These are phyloP conservation scores for Nakataea oryzae DNA, from an alignment of 2,329 filamentous ascomycete genomes.

Conservation along the genomic window DNA sequence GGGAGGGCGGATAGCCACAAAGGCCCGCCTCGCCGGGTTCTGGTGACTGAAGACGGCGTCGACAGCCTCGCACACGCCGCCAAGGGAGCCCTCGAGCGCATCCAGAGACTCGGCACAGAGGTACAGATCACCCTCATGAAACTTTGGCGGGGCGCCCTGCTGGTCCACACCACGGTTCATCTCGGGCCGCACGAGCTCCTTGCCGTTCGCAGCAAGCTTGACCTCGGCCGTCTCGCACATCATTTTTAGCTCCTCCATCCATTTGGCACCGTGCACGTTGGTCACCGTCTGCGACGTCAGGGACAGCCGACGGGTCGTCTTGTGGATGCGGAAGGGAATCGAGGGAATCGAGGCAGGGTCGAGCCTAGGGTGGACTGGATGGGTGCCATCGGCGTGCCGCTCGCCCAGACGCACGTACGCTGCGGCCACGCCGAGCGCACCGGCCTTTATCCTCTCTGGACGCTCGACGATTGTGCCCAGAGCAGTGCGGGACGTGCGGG, in stretches of 20 bases:
- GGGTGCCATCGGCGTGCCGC: constrained; percentile 60
- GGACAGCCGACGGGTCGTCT: constrained; percentile 61
- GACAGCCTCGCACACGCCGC: constrained; percentile 87
- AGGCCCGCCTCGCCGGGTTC: constrained; percentile 59
- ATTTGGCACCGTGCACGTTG: constrained; percentile 80
- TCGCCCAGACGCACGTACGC: constrained; percentile 88
- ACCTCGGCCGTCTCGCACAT: constrained; percentile 77
- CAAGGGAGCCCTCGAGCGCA: constrained; percentile 83
- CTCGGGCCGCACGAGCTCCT: constrained; percentile 64
- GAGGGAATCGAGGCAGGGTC: constrained; percentile 42
- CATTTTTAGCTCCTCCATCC: constrained; percentile 83
- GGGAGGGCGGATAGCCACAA: constrained; percentile 85
- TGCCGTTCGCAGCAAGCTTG: constrained; percentile 66
- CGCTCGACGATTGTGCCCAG: constrained; percentile 83
- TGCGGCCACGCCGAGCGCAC: constrained; percentile 68
- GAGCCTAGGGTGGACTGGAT: constrained; percentile 55
- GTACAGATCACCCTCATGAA: constrained; percentile 88
- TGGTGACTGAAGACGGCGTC: constrained; percentile 63
- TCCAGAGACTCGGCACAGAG: constrained; percentile 76
- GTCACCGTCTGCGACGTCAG: constrained; percentile 70
- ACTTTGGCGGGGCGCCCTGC: constrained; percentile 35
- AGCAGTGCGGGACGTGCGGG: constrained; percentile 60
- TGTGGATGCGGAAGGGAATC: constrained; percentile 75
- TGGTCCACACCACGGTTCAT: constrained; percentile 40
- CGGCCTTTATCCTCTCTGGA: constrained; percentile 81